Evolutionary conservation across 257 asterid species (phyloP).

Genomic region (Ilex aquifolium): DNA sequence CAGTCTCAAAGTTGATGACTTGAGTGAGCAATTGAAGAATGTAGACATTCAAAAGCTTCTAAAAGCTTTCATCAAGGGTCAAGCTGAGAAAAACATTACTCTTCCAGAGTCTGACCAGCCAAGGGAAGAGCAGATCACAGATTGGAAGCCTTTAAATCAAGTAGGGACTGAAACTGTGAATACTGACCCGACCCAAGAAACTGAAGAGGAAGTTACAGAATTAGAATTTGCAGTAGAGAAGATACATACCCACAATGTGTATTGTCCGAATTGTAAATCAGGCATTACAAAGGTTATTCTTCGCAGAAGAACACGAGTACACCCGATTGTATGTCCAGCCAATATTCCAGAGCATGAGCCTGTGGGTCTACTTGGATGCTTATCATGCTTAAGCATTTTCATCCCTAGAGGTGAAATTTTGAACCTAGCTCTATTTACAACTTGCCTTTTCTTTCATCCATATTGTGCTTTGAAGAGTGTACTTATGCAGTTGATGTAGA

Average conservation of each 20-base stretch:
- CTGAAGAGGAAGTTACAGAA: conserved; percentile 48
- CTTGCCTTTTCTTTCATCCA: too few relatives aligned
- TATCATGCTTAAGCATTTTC: conserved; percentile 56
- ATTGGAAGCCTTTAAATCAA: not conserved
- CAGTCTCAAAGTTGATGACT: conserved; percentile 10
- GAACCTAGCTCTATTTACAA: too few relatives aligned
- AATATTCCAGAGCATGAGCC: not conserved
- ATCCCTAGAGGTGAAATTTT: conserved; percentile 29
- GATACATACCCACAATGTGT: conserved; percentile 46
- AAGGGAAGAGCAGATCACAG: not conserved
- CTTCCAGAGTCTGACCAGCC: not conserved
- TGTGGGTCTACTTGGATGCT: conserved; percentile 41
- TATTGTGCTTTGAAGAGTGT: too few relatives aligned
- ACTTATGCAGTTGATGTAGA: too few relatives aligned
- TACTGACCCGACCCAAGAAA: conserved; percentile 14
- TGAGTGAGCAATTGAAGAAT: conserved; percentile 12
- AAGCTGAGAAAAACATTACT: not conserved
- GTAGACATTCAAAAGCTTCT: conserved; percentile 27
- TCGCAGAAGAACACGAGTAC: conserved; percentile 30
- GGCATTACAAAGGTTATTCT: conserved; percentile 56
- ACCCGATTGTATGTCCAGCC: not conserved
- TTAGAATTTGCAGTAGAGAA: conserved; percentile 41
- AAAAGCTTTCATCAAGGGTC: conserved; percentile 14
- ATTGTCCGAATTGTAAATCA: conserved; percentile 55
- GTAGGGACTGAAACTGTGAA: conserved; percentile 13